phyloP scores from a whole-genome alignment of 192 early-diverging fungal genomes.

The Rhizoclosmatium globosum region DNA sequence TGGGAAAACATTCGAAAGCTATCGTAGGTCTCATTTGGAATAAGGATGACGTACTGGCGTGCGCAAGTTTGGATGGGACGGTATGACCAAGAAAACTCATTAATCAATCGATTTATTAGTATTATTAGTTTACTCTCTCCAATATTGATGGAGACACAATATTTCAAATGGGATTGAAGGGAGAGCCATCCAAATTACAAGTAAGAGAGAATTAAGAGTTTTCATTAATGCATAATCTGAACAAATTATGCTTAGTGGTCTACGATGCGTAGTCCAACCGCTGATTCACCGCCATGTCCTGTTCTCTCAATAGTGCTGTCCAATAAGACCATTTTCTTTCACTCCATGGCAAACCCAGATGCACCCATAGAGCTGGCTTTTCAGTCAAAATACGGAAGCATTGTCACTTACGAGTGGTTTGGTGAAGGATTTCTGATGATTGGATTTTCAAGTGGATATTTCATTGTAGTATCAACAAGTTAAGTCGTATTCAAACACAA shows the following conservation, averaged over 20 bases:
- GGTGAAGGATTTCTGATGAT: constrained; percentile 55
- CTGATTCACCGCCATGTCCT: constrained; percentile 16
- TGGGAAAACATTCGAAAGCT: constrained; percentile 62
- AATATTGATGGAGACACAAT: constrained; percentile 60
- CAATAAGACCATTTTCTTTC: constrained; percentile 53
- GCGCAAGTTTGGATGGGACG: constrained; percentile 55
- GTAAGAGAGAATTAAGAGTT: constrained; percentile 21
- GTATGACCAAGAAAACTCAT: constrained; percentile 29
- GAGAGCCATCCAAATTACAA: constrained; percentile 57
- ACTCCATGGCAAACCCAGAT: constrained; percentile 48
- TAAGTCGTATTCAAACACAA: constrained; percentile 11
- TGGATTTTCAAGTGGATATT: constrained; percentile 56
- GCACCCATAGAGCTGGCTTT: constrained; percentile 60
- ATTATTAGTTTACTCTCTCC: constrained; percentile 53
- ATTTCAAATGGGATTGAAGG: constrained; percentile 51
- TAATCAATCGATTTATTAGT: not conserved
- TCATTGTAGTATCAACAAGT: constrained; percentile 61
- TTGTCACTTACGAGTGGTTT: constrained; percentile 60
- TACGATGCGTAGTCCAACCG: constrained; percentile 27
- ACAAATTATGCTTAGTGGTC: constrained; percentile 35
- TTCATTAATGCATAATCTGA: not conserved
- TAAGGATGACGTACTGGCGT: constrained; percentile 56
- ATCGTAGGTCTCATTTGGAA: constrained; percentile 53
- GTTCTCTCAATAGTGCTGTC: constrained; percentile 55
- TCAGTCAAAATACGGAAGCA: constrained; percentile 56